Evolutionary conservation across 352 stramenopile species (phyloP).

Genomic region (Pythium oligandrum): DNA sequence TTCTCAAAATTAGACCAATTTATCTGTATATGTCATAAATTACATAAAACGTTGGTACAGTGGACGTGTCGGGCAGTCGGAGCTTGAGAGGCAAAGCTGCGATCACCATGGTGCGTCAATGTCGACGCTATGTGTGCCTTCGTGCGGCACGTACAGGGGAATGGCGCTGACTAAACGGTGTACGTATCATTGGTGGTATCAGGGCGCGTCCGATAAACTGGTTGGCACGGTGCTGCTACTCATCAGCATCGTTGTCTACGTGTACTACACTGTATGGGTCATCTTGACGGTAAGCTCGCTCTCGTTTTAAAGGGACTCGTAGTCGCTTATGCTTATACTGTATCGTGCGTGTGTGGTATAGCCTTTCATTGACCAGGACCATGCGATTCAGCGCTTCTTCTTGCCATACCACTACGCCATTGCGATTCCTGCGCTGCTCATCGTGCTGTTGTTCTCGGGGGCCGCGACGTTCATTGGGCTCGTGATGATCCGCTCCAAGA

Average conservation of each 20-base stretch:
- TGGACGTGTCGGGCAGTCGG: no score
- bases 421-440: conserved; percentile 75
- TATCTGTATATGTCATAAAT: no score
- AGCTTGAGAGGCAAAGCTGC: no score
- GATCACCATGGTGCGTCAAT: no score
- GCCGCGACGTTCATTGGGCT: conserved; percentile 85
- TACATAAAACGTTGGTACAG: no score
- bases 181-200: background rate
- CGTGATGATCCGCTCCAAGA: conserved; percentile 87
- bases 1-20: no score
- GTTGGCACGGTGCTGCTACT: conserved; percentile 74
- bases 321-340: no score
- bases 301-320: no score
- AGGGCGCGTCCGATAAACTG: conserved; percentile 73
- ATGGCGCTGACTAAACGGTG: no score
- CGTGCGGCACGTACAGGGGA: no score
- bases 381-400: conserved; percentile 80
- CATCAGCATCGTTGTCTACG: conserved; percentile 78
- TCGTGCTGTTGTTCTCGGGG: conserved; percentile 83
- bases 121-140: no score
- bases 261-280: conserved; percentile 92
- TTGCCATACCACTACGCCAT: conserved; percentile 88
- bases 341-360: conserved; percentile 15
- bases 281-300: conserved; percentile 69
- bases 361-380: conserved; percentile 84